These are phyloP conservation scores for Neonectria faginata DNA, from an alignment of 2,329 filamentous ascomycete genomes.

Conservation along the genomic window DNA sequence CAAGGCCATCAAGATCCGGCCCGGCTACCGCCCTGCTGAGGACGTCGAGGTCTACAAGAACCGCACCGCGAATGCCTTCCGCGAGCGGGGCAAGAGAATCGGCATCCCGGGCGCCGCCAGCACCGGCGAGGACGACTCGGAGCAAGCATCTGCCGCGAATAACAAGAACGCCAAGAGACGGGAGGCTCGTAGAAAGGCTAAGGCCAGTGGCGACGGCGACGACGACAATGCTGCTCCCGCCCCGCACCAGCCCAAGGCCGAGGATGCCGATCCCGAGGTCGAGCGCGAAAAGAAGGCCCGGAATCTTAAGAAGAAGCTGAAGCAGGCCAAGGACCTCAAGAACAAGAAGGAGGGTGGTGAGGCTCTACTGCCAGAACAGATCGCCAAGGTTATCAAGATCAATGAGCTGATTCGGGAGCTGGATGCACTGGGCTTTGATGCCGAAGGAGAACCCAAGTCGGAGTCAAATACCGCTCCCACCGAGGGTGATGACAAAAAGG, in stretches of 20 bases:
- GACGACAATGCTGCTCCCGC: conserved; percentile 64
- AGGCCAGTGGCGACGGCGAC: conserved; percentile 67
- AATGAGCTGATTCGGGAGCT: conserved; percentile 92
- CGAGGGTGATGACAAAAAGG: conserved; percentile 35
- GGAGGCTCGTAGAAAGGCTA: conserved; percentile 67
- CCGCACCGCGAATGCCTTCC: conserved; percentile 85
- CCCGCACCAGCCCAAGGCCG: conserved; percentile 45
- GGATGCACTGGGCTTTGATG: conserved; percentile 84
- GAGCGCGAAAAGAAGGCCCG: conserved; percentile 94
- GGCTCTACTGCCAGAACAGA: conserved; percentile 88
- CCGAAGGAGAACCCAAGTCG: conserved; percentile 73
- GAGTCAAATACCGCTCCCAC: conserved; percentile 27
- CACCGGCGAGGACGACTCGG: conserved; percentile 61
- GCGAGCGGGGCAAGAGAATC: conserved; percentile 74
- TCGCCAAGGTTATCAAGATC: conserved; percentile 98
- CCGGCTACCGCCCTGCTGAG: conserved; percentile 93
- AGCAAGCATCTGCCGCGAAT: conserved; percentile 63
- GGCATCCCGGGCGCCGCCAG: conserved; percentile 79
- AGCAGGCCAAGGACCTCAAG: conserved; percentile 90
- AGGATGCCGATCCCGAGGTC: conserved; percentile 72
- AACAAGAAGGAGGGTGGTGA: conserved; percentile 92
- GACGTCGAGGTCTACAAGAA: conserved; percentile 98
- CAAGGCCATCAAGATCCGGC: conserved; percentile 92
- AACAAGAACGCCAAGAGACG: conserved; percentile 89
- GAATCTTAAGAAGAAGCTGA: conserved; percentile 92